Base-by-base conservation (phyloP, 768 basidiomycete species). In the Pholiota molesta region DNA sequence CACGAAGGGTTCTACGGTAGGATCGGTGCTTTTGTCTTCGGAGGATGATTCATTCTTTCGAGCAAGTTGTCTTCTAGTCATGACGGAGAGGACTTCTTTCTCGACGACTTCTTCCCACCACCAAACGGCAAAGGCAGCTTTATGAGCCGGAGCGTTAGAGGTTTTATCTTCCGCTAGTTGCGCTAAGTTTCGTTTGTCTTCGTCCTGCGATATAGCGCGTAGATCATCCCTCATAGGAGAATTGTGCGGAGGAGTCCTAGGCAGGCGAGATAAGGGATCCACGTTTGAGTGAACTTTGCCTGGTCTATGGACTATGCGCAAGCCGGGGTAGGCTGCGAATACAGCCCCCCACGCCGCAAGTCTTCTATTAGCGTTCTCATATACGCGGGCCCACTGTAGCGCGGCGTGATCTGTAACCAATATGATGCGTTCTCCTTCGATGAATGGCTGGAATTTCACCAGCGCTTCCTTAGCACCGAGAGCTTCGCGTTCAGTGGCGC, bases 401-500 rank as follows among this genome's bases (percentile, higher is more conserved):
- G 65, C 65, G 8, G 57, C 61, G 35, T 62, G 64, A 33, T 65
- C 62, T 5, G 61, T 65, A 17, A 62, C 45, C 2, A 52, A 29
- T 3, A 54, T 45, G 10, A 62, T 59, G 9, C 26, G 19, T 52
- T 65, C 64, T 11, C 64, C 60, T 45, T 64, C 57, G 13, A 66
- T 14, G 35, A 55, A 64, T 16, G 63, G 55, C 47, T 58, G 61
- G 16, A 62, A 62, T 29, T 56, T 47, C 2, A 62, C 56, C 16
- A 65, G 39, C 6, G 28, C 52, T 31, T 63, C 62, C n/a, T 62
- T 65, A 7, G 47, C 31, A 13, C 47, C 59, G 13, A 63, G 23
- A 1, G 61, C 64, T 60, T 65, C 64, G 7, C 64, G n/a, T 33
- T 65, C 61, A 0, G 60, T 65, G 4, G 63, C 37, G 28, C 53